Evolutionary conservation across 139 green algal species (phyloP), one percentile per base, ranked within the genome.

Genomic region (Chlorella vulgaris): DNA sequence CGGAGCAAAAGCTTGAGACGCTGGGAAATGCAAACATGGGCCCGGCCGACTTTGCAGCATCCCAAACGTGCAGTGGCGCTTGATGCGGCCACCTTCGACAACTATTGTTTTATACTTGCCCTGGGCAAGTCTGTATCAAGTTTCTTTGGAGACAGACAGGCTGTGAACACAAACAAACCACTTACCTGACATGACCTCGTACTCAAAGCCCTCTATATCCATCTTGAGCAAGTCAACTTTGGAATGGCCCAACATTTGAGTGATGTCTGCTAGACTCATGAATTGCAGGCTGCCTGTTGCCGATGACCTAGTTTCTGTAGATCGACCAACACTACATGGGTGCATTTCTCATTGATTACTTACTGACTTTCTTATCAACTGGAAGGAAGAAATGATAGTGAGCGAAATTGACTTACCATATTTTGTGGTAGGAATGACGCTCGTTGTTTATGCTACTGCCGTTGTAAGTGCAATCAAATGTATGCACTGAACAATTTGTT

Each of bases 121-220:
- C 7, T 10, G 63, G 10, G 31, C 33, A 7, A 28, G 61, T 33
- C n/a, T n/a, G n/a, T n/a, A n/a, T n/a, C n/a, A n/a, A n/a, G n/a
- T 50, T 8, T 29, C 7, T 35, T 50, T 28, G n/a, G n/a, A 50
- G 18, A 15, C 33, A 29, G 4, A 18, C 0, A 3, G n/a, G 65
- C 65, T 31, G 3, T 43, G 5, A 33, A 31, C 3, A 35, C 36
- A 71, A 31, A 1, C 7, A 7, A 69, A 31, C 63, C 3, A 58
- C 13, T 15, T 38, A 74, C 66, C 66, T 51, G 33, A 50, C 26
- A 75, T n/a, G 5, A 75, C 39, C 13, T 75, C 68, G 28, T 75
- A 75, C 68, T 75, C 68, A 60, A 75, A 74, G 4, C 68, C 68
- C 42, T 75, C 68, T 2, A 75, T 75, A 40, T 75, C 68, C 4